Evolutionary conservation across 345 rosid genomes (phyloP), one percentile per base, ranked within the genome.

Genomic region (Turnera subulata): DNA sequence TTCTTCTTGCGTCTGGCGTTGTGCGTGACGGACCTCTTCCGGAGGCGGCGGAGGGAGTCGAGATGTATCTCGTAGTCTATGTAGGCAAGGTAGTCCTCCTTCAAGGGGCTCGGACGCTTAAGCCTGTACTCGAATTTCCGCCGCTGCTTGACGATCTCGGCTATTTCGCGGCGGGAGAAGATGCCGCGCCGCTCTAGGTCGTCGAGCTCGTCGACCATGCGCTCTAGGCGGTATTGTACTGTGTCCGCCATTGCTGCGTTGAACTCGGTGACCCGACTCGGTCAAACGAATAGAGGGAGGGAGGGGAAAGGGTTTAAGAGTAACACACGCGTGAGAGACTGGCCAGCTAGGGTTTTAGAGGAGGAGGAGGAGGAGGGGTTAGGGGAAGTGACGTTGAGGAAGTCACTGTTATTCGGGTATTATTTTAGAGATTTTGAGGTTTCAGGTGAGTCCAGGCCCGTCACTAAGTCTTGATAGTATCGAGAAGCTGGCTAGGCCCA

Each of bases 161-260:
- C 72, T 42, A 89, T 83, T 75, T 89, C 99, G 0, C 62, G 72
- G 46, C 84, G 80, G 6, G 90, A 79, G 76, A 89, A 87, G 5
- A 50, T 50, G 33, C 53, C 53, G 33, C 84, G 80, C 42, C 77
- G 73, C 62, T 89, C 93, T 22, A 92, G 70, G 74, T 89, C 97
- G n/a, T 89, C 96, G 53, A 93, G 86, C 83, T 93, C 97, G 54
- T 74, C 75, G 48, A 84, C 86, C 99, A 89, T 93, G 73, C 97
- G 96, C 84, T 93, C 99, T 22, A 85, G 84, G 56, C 94, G 89
- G 84, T 65, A 93, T 59, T 93, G 96, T n/a, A 87, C 96, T 12
- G 84, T 81, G 80, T 93, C 96, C 53, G 97, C 96, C 97, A 89
- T 93, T 14, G 73, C 29, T 24, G 58, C 20, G 12, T 29, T 16